Evolutionary conservation across 176 grass and related monocot genomes (phyloP), one percentile per base, ranked within the genome.

Genomic region (Rhipidocladum racemiflorum): DNA sequence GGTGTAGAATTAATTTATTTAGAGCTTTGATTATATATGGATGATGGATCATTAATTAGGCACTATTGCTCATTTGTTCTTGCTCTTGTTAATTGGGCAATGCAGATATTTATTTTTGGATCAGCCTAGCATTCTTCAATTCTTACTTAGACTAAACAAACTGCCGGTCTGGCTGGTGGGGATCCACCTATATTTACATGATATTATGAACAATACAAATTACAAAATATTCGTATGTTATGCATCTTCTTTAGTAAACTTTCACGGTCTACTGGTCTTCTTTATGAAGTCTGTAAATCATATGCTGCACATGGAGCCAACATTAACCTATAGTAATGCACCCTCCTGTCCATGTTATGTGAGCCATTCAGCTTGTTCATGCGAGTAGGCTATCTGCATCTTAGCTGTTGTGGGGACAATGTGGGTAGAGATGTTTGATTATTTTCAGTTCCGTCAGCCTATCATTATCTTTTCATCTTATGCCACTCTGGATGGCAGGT

Each of bases 401-500:
- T 74, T 90, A 86, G 74, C 84, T 90, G 68, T 83, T 79, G 74
- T 79, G 79, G 68, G 84, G 74, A 67, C 57, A 67, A 0, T 61
- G 32, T 84, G 9, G 59, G 48, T 73, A 73, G 48, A 72, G 68
- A 72, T 81, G 55, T 61, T 65, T 0, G 3, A 70, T 88, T 27
- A 39, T 81, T 84, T 81, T 72, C 30, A 40, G 66, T 54, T 35
- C 11, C 57, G 44, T 35, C 10, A 61, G 4, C 28, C 15, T 39
- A 74, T 68, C 0, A 7, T n/a, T 78, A 67, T 72, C 64, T 70
- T 65, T 56, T 89, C n/a, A 67, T 75, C 60, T 83, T 54, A 64
- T 64, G 67, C 87, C 53, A 40, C 84, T 79, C 66, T 91, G 77
- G 65, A 53, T 84, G 85, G 46, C 83, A 97, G 94, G 91, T 97